Conservation (phyloP, 2,329 filamentous ascomycete species). For the Diplodia mutila region DNA sequence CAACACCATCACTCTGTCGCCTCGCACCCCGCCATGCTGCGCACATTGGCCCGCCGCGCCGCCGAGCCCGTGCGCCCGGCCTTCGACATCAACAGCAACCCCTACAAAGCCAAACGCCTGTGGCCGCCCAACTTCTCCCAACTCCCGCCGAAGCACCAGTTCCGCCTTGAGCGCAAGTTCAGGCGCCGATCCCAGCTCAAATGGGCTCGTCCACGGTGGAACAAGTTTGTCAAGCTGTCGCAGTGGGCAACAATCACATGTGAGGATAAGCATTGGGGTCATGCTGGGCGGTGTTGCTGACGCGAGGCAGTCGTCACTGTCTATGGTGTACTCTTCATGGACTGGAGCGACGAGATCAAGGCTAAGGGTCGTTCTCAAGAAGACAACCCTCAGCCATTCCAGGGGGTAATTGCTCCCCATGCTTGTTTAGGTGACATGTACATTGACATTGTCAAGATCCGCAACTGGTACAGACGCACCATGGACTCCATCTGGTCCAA, state of each 20-base stretch:
- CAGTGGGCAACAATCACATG: conserved; percentile 65
- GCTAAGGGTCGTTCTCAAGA: not conserved
- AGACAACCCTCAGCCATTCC: conserved; percentile 25
- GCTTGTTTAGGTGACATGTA: not conserved
- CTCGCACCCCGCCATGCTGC: conserved; percentile 46
- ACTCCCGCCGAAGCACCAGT: conserved; percentile 72
- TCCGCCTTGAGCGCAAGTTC: conserved; percentile 78
- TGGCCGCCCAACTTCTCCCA: conserved; percentile 79
- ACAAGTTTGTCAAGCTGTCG: conserved; percentile 65
- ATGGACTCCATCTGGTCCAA: conserved; percentile 32
- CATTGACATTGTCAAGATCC: conserved; percentile 29
- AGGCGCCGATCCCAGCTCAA: conserved; percentile 69
- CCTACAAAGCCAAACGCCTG: conserved; percentile 68
- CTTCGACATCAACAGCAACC: conserved; percentile 56
- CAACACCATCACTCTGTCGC: not conserved
- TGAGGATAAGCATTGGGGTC: conserved; percentile 40
- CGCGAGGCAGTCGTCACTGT: conserved; percentile 53
- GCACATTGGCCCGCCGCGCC: conserved; percentile 52
- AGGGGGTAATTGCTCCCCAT: conserved; percentile 24
- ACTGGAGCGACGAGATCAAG: conserved; percentile 45
- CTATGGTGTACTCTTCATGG: conserved; percentile 66
- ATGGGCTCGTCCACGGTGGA: conserved; percentile 65
- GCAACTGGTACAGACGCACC: conserved; percentile 32
- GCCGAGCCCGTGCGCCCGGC: conserved; percentile 33
- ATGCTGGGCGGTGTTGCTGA: conserved; percentile 35